Evolutionary conservation across 2,329 filamentous ascomycete genomes (phyloP).

Genomic region (Alternaria gansuensis): DNA sequence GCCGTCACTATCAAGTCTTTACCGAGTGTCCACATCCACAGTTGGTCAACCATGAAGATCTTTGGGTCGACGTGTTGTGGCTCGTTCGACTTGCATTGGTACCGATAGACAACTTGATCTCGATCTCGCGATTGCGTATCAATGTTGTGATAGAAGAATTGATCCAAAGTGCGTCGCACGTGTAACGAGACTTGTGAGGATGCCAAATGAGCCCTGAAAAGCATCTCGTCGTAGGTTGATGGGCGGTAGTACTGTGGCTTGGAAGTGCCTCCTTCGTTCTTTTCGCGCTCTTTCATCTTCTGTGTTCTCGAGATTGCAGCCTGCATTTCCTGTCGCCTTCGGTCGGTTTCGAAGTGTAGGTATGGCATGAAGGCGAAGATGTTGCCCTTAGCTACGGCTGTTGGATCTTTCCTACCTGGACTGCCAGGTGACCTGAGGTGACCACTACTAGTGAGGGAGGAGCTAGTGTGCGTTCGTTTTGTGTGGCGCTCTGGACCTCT

Average conservation of each 20-base stretch:
- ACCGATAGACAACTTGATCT: constrained; percentile 72
- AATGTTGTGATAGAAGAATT: constrained; percentile 72
- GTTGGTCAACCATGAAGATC: constrained; percentile 74
- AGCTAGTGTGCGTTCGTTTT: constrained; percentile 32
- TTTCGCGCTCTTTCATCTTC: constrained; percentile 32
- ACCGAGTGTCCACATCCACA: constrained; percentile 71
- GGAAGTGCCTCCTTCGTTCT: constrained; percentile 23
- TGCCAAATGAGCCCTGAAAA: constrained; percentile 60
- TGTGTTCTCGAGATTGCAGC: constrained; percentile 58
- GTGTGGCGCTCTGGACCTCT: constrained; percentile 35
- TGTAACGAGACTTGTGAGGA: constrained; percentile 62
- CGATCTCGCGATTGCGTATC: constrained; percentile 67
- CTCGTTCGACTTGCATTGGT: constrained; percentile 55
- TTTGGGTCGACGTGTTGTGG: constrained; percentile 60
- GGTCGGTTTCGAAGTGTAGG: constrained; percentile 70
- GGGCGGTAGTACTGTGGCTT: constrained; percentile 37
- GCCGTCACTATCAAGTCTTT: constrained; percentile 68
- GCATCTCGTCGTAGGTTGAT: constrained; percentile 56
- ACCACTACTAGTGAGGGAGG: constrained; percentile 38
- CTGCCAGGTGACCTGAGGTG: constrained; percentile 49
- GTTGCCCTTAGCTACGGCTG: constrained; percentile 46
- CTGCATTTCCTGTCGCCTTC: constrained; percentile 65
- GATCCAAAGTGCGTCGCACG: constrained; percentile 69
- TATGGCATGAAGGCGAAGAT: constrained; percentile 68
- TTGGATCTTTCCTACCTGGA: constrained; percentile 47